Percentiles rank a stretch among this genome's conserved stretches.
These are phyloP conservation scores for Perkinsus chesapeaki DNA, from an alignment of 169 alveolate genomes.

Conservation along the genomic window DNA sequence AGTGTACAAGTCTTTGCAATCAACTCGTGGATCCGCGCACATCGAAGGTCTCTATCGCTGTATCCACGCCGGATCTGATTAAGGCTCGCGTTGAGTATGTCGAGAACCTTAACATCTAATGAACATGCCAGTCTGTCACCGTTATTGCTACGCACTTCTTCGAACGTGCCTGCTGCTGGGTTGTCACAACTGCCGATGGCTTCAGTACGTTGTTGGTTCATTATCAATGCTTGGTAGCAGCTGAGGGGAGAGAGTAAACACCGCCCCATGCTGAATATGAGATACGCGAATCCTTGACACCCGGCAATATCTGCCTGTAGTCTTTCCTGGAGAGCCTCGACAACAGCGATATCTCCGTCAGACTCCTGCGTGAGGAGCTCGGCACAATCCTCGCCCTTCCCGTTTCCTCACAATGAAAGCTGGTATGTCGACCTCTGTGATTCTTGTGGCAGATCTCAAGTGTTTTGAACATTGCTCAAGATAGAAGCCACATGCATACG, in stretches of 20 bases:
- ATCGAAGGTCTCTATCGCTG: neutral
- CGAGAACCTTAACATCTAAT: neutral
- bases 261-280: neutral
- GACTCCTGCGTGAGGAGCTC: neutral
- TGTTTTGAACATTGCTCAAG: neutral
- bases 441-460: neutral
- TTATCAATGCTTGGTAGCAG: neutral
- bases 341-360: neutral
- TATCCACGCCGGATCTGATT: neutral
- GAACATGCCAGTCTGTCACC: too few species aligned
- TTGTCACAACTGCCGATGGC: too few species aligned
- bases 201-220: neutral
- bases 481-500: neutral
- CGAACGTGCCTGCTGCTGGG: too few species aligned
- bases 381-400: neutral
- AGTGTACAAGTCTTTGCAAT: neutral
- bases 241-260: neutral
- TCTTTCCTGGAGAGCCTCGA: neutral
- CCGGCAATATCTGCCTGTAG: neutral
- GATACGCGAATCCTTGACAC: neutral
- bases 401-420: neutral
- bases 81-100: neutral
- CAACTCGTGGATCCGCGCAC: neutral
- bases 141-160: too few species aligned
- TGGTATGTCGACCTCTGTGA: neutral